A percentile compares a stretch with the other conserved stretches of the same genome.
phyloP scores from a whole-genome alignment of 768 basidiomycete genomes.

The Lactarius akahatsu region DNA sequence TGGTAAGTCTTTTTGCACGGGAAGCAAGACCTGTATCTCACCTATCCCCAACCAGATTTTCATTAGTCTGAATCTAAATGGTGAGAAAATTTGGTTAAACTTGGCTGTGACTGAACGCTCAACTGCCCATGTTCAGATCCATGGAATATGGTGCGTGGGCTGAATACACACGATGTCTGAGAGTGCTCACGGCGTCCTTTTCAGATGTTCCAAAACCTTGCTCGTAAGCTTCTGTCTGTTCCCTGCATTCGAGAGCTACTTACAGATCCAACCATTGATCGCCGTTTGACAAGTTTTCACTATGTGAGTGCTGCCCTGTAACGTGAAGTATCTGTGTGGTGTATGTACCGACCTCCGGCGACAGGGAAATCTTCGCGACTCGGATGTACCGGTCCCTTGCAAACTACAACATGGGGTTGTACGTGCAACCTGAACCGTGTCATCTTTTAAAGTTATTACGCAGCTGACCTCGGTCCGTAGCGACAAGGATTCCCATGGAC shows the following conservation, averaged over 20 bases:
- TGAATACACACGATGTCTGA: background rate
- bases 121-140: background rate
- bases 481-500: background rate
- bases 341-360: background rate
- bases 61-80: slow-evolving; percentile 20
- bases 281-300: background rate
- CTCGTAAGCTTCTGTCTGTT: slow-evolving; percentile 6
- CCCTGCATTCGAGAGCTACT: background rate
- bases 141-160: slow-evolving; percentile 16
- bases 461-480: background rate
- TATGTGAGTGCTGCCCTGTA: background rate
- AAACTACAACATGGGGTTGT: background rate
- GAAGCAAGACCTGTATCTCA: background rate
- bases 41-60: slow-evolving; percentile 12
- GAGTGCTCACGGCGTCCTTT: background rate
- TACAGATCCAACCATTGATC: background rate
- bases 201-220: slow-evolving; percentile 20
- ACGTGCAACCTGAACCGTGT: background rate
- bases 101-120: background rate
- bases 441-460: background rate
- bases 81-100: background rate
- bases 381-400: slow-evolving; percentile 19
- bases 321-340: background rate
- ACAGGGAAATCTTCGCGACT: slow-evolving; percentile 16
- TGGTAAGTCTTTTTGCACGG: background rate